These are phyloP conservation scores for Colletotrichum chrysophilum DNA, from an alignment of 2,329 filamentous ascomycete species.

Conservation along the genomic window DNA sequence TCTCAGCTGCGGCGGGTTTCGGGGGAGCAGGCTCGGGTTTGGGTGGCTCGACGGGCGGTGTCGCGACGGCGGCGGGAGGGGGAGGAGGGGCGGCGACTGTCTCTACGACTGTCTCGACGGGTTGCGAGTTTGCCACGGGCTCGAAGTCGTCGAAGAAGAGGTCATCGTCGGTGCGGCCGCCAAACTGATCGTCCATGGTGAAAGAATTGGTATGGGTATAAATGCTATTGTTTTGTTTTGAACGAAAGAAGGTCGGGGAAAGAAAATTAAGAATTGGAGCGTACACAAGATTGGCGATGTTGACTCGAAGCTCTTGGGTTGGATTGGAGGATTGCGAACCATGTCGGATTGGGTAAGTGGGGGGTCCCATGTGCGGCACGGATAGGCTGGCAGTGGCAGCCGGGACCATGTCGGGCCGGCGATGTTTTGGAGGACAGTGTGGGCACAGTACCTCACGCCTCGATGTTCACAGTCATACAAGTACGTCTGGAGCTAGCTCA, in stretches of 20 bases:
- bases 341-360: conserved; percentile 17
- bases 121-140: conserved; percentile 33
- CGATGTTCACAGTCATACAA: not conserved
- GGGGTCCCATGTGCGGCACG: not conserved
- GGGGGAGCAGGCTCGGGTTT: not conserved
- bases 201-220: not conserved
- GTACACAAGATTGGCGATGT: conserved; percentile 1
- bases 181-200: conserved; percentile 65
- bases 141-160: conserved; percentile 69
- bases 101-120: not conserved
- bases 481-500: no score
- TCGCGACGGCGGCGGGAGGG: conserved; percentile 5
- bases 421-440: not conserved
- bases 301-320: not conserved
- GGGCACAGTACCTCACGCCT: not conserved
- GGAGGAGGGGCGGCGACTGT: not conserved
- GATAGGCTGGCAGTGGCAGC: not conserved
- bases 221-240: not conserved
- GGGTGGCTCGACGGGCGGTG: not conserved
- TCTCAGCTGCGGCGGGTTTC: not conserved
- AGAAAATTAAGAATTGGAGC: not conserved
- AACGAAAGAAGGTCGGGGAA: not conserved
- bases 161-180: conserved; percentile 66
- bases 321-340: not conserved
- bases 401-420: not conserved